Evolutionary conservation across 306 rosid species (phyloP).

Genomic region (Cyamopsis tetragonoloba): DNA sequence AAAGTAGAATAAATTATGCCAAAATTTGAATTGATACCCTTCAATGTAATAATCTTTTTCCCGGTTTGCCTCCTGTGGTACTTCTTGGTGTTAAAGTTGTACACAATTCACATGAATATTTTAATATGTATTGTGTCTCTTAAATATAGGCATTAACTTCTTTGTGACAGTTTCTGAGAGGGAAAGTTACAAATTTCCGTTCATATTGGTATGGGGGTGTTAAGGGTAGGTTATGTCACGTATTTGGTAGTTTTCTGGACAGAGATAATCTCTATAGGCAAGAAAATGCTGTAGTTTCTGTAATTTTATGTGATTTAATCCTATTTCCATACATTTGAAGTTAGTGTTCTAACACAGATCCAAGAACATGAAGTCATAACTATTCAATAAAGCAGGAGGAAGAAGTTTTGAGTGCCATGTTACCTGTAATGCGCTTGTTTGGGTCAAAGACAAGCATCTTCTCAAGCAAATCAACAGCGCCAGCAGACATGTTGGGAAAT

Average conservation of each 20-base stretch:
- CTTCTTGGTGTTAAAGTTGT: background rate
- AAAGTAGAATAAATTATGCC: background rate
- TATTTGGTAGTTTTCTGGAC: no score
- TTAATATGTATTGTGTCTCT: no score
- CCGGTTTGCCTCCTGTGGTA: background rate
- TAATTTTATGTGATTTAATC: no score
- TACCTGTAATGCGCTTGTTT: constrained; percentile 88
- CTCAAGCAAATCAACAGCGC: constrained; percentile 82
- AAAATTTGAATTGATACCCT: background rate
- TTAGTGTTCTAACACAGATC: constrained; percentile 4
- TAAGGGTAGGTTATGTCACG: no score
- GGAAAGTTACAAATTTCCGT: no score
- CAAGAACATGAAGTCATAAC: background rate
- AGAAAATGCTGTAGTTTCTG: no score
- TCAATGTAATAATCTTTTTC: background rate
- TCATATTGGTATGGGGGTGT: no score
- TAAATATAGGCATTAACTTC: no score
- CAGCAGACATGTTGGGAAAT: constrained; percentile 73
- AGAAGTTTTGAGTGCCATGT: background rate
- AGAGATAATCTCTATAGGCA: no score
- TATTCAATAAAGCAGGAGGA: background rate
- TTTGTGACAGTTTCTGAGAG: no score
- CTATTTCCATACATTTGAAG: no score
- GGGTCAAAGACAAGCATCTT: constrained; percentile 98
- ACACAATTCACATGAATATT: background rate